These are phyloP conservation scores for Curvularia hawaiiensis DNA, from an alignment of 2,329 filamentous ascomycete species.

Conservation along the genomic window DNA sequence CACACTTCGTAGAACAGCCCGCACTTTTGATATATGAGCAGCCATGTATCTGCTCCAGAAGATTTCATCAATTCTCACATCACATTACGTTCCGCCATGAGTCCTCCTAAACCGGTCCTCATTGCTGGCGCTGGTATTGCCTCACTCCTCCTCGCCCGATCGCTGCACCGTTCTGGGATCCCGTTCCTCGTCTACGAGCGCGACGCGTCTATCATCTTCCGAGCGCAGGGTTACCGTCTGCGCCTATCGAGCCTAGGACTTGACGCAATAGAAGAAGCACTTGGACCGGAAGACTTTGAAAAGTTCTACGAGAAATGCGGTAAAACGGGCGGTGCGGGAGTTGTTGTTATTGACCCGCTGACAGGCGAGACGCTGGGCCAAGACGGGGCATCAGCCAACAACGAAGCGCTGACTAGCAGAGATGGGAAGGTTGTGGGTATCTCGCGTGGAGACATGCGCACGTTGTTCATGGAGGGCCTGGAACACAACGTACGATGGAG, in stretches of 20 bases:
- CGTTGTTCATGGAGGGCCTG: conserved; percentile 61
- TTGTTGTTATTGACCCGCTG: conserved; percentile 57
- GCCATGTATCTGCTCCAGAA: conserved; percentile 3
- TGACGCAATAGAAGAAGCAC: conserved; percentile 64
- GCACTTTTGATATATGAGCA: conserved; percentile 4
- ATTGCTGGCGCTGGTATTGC: conserved; percentile 43
- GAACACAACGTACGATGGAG: conserved; percentile 62
- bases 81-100: conserved; percentile 19
- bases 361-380: conserved; percentile 54
- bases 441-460: conserved; percentile 66
- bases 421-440: conserved; percentile 67
- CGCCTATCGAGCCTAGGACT: conserved; percentile 63
- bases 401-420: conserved; percentile 53
- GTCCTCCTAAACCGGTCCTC: conserved; percentile 48
- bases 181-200: conserved; percentile 47
- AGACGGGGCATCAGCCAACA: conserved; percentile 19
- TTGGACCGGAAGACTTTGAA: conserved; percentile 55
- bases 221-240: conserved; percentile 67
- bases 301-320: conserved; percentile 65
- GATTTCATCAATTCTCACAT: neutral
- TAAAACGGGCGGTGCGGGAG: conserved; percentile 64
- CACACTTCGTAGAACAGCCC: conserved; percentile 1
- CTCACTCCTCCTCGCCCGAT: conserved; percentile 40
- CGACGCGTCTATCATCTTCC: conserved; percentile 58
- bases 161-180: conserved; percentile 35